Percentiles rank a stretch among this genome's conserved stretches.
phyloP scores from a whole-genome alignment of 805 yeast species.

The Candida ipomoeae region DNA sequence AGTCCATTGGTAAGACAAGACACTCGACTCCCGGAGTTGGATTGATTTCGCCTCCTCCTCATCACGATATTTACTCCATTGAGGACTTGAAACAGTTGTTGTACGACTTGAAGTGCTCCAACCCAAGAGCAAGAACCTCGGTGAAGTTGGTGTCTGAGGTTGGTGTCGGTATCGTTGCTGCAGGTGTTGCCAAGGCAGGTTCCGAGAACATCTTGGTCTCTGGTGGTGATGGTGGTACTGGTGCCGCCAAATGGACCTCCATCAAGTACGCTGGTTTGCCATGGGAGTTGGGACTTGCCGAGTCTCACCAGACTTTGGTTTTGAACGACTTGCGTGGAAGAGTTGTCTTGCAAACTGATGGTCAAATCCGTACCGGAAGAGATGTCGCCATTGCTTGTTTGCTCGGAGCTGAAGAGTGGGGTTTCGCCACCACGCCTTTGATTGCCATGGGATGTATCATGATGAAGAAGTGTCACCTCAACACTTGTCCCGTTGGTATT shows the following conservation, averaged over 20 bases:
- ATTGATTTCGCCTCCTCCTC: conserved; percentile 96
- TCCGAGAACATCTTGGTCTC: conserved; percentile 94
- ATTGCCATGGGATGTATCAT: conserved; percentile 97
- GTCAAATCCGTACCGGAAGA: conserved; percentile 94
- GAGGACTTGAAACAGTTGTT: conserved; percentile 96
- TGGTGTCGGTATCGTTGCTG: conserved; percentile 98
- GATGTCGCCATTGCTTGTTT: conserved; percentile 95
- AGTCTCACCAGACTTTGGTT: conserved; percentile 95
- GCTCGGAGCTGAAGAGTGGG: conserved; percentile 98
- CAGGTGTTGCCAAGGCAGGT: conserved; percentile 98
- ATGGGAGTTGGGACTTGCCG: conserved; percentile 98
- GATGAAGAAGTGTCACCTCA: conserved; percentile 89
- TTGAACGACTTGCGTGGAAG: conserved; percentile 94
- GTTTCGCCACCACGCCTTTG: conserved; percentile 94
- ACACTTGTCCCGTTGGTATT: conserved; percentile 96
- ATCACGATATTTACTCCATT: conserved; percentile 96
- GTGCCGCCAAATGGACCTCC: conserved; percentile 98
- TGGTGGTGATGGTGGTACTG: conserved; percentile 99
- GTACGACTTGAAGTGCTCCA: conserved; percentile 93
- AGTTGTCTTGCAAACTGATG: conserved; percentile 96
- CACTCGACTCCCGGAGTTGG: conserved; percentile 98
- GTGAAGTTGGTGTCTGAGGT: conserved; percentile 96
- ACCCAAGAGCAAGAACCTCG: conserved; percentile 95
- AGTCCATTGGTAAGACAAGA: conserved; percentile 86
- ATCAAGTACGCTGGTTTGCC: conserved; percentile 97